Evolutionary conservation across 1,139 yeast genomes (phyloP).

Genomic region (Blastobotrys buckinghamii): DNA sequence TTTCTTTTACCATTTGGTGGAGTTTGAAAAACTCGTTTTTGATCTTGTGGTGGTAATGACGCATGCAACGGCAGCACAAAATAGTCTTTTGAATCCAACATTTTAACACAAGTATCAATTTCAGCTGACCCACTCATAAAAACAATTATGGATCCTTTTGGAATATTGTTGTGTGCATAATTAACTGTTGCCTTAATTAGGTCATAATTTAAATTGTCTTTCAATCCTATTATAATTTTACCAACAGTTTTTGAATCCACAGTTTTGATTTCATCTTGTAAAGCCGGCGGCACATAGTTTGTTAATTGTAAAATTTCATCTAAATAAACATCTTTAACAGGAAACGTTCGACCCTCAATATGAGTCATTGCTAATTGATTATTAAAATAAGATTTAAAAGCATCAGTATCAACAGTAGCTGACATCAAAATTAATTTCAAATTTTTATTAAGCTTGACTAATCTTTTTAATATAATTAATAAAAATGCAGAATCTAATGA

Average conservation of each 20-base stretch:
- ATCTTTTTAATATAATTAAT: conserved; percentile 63
- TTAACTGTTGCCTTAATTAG: conserved; percentile 54
- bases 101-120: conserved; percentile 53
- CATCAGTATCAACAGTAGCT: conserved; percentile 79
- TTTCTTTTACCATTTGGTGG: conserved; percentile 57
- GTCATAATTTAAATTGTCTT: conserved; percentile 59
- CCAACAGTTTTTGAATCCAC: conserved; percentile 26
- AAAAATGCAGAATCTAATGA: conserved; percentile 87
- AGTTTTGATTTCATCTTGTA: conserved; percentile 21
- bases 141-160: conserved; percentile 71
- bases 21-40: conserved; percentile 58
- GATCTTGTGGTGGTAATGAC: conserved; percentile 78
- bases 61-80: conserved; percentile 75
- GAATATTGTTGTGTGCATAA: conserved; percentile 46
- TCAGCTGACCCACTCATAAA: conserved; percentile 92
- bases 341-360: conserved; percentile 90
- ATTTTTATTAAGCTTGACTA: conserved; percentile 31
- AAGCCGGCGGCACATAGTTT: conserved; percentile 30
- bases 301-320: conserved; percentile 55
- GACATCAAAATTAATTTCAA: conserved; percentile 82
- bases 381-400: conserved; percentile 60
- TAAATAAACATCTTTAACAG: conserved; percentile 69
- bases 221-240: conserved; percentile 33
- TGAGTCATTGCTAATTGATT: conserved; percentile 42
- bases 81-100: conserved; percentile 24